Conservation (phyloP, 1,284 basidiomycete genomes). For the Pseudomicrostroma phylloplanum region DNA sequence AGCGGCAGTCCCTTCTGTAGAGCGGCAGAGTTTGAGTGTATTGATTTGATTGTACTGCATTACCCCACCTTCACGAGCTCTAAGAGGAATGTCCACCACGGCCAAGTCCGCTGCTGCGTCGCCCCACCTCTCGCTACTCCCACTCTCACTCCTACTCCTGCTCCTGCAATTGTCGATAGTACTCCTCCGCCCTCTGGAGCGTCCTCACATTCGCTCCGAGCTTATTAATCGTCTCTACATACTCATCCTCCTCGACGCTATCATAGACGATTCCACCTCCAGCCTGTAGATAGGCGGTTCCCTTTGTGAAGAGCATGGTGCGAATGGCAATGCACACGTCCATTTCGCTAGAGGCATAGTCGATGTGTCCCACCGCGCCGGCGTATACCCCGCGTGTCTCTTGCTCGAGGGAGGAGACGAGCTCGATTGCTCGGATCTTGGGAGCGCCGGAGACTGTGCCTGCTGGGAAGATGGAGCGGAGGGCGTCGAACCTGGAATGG, state of each 20-base stretch:
- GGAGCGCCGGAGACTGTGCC: constrained; percentile 99
- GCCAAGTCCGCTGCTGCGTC: too few species aligned
- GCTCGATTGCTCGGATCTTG: constrained; percentile 96
- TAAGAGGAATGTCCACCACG: too few species aligned
- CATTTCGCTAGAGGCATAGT: constrained; percentile 90
- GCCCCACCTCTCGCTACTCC: too few species aligned
- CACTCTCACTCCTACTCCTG: background rate
- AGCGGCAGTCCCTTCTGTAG: too few species aligned
- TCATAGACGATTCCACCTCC: constrained; percentile 97
- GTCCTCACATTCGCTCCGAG: constrained; percentile 79
- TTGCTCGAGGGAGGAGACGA: constrained; percentile 77
- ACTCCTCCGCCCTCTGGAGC: constrained; percentile 81
- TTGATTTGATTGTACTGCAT: too few species aligned
- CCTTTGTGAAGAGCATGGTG: constrained; percentile 75
- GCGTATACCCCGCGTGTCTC: constrained; percentile 92
- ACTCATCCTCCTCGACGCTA: constrained; percentile 95
- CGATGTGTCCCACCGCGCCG: constrained; percentile 92
- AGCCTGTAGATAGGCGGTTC: constrained; percentile 83
- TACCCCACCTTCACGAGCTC: too few species aligned
- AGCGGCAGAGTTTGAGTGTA: too few species aligned
- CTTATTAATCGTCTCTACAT: constrained; percentile 92
- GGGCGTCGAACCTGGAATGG: constrained; percentile 77
- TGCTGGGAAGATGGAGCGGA: constrained; percentile 97
- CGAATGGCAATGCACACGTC: constrained; percentile 98
- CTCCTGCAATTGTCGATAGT: constrained; percentile 48